Conservation (phyloP, 169 alveolate genomes). For the Plasmodium gallinaceum region DNA sequence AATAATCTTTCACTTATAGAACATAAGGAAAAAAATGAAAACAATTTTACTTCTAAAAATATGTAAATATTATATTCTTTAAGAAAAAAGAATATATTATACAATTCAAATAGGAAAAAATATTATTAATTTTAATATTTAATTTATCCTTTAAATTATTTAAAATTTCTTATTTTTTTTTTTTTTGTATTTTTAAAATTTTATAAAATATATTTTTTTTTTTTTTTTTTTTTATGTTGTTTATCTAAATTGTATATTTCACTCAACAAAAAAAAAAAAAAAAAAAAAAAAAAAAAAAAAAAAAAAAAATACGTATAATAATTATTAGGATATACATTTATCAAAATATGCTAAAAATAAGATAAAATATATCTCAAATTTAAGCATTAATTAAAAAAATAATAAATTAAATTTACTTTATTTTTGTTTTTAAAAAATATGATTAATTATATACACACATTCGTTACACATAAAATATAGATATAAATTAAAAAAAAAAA, state of each 20-base stretch:
- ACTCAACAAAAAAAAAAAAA: not conserved
- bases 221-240: not conserved
- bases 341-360: not conserved
- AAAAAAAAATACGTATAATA: not conserved
- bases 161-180: too few species aligned
- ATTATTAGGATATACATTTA: not conserved
- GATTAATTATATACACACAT: constrained; percentile 8
- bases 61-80: too few species aligned
- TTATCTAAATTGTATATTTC: not conserved
- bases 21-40: too few species aligned
- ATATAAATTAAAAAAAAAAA: constrained; percentile 10
- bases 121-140: too few species aligned
- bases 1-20: too few species aligned
- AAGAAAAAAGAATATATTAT: too few species aligned
- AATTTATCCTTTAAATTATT: too few species aligned
- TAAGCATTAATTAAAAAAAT: not conserved
- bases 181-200: too few species aligned
- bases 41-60: too few species aligned
- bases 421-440: not conserved
- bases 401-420: constrained; percentile 9
- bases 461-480: constrained; percentile 23
- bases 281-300: not conserved
- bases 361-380: not conserved
- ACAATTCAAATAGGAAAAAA: too few species aligned
- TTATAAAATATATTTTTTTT: too few species aligned